phyloP scores from a whole-genome alignment of 2,329 filamentous ascomycete species.

The Colletotrichum eleusines region DNA sequence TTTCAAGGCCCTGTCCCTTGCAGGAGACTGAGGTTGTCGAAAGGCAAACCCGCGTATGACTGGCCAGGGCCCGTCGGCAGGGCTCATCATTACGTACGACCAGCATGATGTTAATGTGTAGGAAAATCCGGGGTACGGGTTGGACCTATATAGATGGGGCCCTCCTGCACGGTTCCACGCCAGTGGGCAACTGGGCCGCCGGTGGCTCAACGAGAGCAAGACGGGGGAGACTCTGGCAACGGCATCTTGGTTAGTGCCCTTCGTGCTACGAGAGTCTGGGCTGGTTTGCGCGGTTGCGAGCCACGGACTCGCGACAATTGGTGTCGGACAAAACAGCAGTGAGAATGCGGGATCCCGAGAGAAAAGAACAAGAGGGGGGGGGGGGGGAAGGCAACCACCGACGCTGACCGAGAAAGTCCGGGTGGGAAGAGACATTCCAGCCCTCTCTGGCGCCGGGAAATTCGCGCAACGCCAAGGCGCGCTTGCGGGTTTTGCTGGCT shows the following conservation, averaged over 20 bases:
- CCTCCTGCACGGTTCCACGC: background rate
- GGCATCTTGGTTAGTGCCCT: background rate
- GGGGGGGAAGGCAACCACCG: background rate
- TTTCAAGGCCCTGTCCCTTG: background rate
- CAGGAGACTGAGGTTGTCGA: background rate
- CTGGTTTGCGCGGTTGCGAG: background rate
- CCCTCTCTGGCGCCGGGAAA: background rate
- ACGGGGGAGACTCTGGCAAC: background rate
- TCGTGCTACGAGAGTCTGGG: background rate
- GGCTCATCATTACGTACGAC: background rate
- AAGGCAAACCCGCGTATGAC: background rate
- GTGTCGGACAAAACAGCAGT: background rate
- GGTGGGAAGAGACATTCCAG: background rate
- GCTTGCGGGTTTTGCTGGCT: background rate
- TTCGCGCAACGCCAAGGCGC: constrained; percentile 5
- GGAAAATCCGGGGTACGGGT: constrained; percentile 7
- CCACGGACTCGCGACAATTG: background rate
- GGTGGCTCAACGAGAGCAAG: background rate
- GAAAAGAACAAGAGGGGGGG: background rate
- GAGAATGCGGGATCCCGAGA: background rate
- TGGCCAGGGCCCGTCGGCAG: background rate
- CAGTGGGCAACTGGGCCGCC: background rate
- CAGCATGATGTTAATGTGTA: background rate
- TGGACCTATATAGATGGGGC: background rate
- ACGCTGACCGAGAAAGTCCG: background rate